A percentile compares a stretch with the other conserved stretches of the same genome.
Conservation (phyloP, 2,329 filamentous ascomycete species). For the Thelonectria discophora region DNA sequence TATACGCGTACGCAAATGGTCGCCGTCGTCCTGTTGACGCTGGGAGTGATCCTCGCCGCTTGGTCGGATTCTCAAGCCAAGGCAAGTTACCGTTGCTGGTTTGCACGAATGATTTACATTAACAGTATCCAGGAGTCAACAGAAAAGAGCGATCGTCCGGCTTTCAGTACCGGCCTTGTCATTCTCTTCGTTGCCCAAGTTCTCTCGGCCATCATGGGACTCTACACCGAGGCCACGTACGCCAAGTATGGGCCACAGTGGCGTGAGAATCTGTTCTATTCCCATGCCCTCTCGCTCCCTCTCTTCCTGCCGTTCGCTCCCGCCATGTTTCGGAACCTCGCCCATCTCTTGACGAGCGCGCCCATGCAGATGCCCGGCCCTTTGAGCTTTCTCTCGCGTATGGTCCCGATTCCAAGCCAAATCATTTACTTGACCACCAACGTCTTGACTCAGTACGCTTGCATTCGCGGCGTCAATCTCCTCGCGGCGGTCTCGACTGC, state of each 20-base stretch:
- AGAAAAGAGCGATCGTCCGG: conserved; percentile 38
- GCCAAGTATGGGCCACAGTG: conserved; percentile 85
- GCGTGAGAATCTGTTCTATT: conserved; percentile 97
- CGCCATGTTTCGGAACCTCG: conserved; percentile 71
- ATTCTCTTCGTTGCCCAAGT: conserved; percentile 90
- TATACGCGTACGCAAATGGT: conserved; percentile 83
- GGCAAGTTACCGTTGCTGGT: conserved; percentile 55
- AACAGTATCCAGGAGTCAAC: conserved; percentile 25
- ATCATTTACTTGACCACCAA: conserved; percentile 77
- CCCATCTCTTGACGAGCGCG: conserved; percentile 69
- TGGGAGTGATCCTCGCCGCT: conserved; percentile 87
- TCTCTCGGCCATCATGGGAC: conserved; percentile 90
- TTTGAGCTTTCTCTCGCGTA: conserved; percentile 24
- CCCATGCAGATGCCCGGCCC: conserved; percentile 55
- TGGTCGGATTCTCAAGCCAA: conserved; percentile 90
- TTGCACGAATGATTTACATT: background rate
- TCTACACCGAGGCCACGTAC: conserved; percentile 94
- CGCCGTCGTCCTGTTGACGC: conserved; percentile 83
- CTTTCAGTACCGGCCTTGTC: conserved; percentile 71
- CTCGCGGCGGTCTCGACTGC: conserved; percentile 88
- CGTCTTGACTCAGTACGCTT: conserved; percentile 90
- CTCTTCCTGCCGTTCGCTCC: conserved; percentile 78
- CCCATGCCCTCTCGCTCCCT: conserved; percentile 77
- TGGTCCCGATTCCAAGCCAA: conserved; percentile 67
- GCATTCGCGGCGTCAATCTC: conserved; percentile 96